Evolutionary conservation across 2,329 filamentous ascomycete genomes (phyloP).

Genomic region (Pseudogymnoascus sp.): DNA sequence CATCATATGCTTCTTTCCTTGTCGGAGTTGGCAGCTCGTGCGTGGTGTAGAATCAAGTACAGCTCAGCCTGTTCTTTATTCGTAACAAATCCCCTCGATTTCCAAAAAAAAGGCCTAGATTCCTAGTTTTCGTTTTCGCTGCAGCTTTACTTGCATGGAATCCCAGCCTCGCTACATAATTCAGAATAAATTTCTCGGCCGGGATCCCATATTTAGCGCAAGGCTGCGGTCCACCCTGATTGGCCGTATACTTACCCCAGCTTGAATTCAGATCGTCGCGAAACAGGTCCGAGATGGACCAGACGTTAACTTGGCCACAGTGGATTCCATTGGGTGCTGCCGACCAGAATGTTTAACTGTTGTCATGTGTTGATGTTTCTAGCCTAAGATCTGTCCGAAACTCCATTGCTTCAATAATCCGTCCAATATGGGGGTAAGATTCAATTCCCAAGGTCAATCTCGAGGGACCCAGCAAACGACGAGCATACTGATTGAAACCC

Average conservation of each 20-base stretch:
- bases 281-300: constrained; percentile 2
- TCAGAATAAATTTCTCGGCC: constrained; percentile 6
- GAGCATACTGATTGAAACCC: neutral
- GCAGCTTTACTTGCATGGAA: neutral
- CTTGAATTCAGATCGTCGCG: constrained; percentile 8
- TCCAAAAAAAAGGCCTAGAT: neutral
- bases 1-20: constrained; percentile 18
- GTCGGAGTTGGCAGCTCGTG: neutral
- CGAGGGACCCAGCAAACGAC: neutral
- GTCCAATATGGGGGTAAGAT: constrained; percentile 4
- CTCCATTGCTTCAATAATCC: neutral
- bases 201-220: constrained; percentile 1
- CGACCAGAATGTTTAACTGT: constrained; percentile 6
- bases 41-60: neutral
- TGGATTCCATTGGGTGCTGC: neutral
- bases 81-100: neutral
- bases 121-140: neutral
- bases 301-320: neutral
- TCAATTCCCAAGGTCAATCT: constrained; percentile 2
- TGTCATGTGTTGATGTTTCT: constrained; percentile 8
- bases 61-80: neutral
- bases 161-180: constrained; percentile 10
- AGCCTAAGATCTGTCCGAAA: constrained; percentile 2
- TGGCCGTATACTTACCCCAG: neutral
- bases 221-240: neutral